Evolutionary conservation across 495 filamentous ascomycete genomes (phyloP).

Genomic region (Penicillium steckii): DNA sequence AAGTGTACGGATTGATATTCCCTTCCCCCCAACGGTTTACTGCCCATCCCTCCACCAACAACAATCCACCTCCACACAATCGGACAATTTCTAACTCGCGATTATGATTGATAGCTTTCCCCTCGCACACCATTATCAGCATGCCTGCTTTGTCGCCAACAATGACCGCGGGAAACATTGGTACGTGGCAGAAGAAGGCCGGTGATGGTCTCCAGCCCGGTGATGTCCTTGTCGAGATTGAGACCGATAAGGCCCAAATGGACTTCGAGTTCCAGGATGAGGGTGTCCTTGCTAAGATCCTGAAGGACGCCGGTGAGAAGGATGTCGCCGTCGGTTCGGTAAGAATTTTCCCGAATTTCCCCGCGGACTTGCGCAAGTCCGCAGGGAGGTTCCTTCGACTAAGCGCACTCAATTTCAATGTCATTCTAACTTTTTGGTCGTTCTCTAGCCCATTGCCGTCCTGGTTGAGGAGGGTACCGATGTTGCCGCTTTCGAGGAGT

Average conservation of each 20-base stretch:
- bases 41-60: conserved; percentile 1
- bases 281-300: conserved; percentile 89
- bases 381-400: conserved; percentile 4
- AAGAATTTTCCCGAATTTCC: conserved; percentile 42
- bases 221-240: conserved; percentile 98
- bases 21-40: conserved; percentile 11
- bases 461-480: conserved; percentile 90
- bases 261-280: conserved; percentile 99
- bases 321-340: conserved; percentile 94
- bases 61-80: not conserved
- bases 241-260: conserved; percentile 99
- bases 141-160: conserved; percentile 99
- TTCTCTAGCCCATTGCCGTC: conserved; percentile 83
- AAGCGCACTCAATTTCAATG: too few species aligned
- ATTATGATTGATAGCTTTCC: conserved; percentile 60
- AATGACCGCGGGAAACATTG: conserved; percentile 96
- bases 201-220: conserved; percentile 86
- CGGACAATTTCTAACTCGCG: not conserved
- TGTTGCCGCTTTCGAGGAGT: conserved; percentile 81
- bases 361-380: conserved; percentile 11
- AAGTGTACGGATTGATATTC: conserved; percentile 70
- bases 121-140: conserved; percentile 88
- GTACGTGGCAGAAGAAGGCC: conserved; percentile 94
- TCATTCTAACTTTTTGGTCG: not conserved
- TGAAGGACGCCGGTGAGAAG: conserved; percentile 92